Base-by-base conservation (phyloP, 257 asterid species). In the Paulownia fortunei region DNA sequence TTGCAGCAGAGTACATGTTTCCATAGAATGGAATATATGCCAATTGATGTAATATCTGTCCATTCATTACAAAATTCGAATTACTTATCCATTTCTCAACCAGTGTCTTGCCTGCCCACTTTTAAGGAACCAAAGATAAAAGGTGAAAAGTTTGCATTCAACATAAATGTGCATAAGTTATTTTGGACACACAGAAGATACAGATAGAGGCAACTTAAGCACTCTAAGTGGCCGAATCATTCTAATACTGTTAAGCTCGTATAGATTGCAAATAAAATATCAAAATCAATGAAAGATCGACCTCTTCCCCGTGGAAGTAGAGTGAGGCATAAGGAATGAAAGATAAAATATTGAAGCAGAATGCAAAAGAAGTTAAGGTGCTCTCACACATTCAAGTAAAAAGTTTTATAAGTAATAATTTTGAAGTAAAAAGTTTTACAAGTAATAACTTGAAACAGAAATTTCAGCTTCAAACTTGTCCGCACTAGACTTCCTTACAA, bases 351-450 rank as follows among this genome's bases (percentile, higher is more conserved):
- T 56, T 21, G 37, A 26, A 61, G 47, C 32, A 47, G 42, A 46
- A 63, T 19, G 37, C 41, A 46, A 19, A 9, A 19, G 49, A 15
- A 27, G 16, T 27, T 21, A 16, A 27, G 55, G n/a, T 13, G 2
- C 82, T 94, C 15, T 26, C 13, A 54, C 11, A 41, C n/a, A 47
- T 49, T 55, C 65, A 7, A 47, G 97, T 84, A 94, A 90, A 83
- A 94, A 92, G n/a, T n/a, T n/a, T n/a, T n/a, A n/a, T n/a, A n/a
- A n/a, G n/a, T n/a, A n/a, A n/a, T n/a, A n/a, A n/a, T n/a, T n/a
- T n/a, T n/a, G n/a, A n/a, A n/a, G 64, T 69, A 34, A 69, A 39
- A 34, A 16, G 4, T 37, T 26, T 21, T 11, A 30, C 34, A 46
- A 16, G 8, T 18, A 60, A 60, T 24, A 55, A 42, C 41, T 9